Evolutionary conservation across 139 green algal genomes (phyloP).

Genomic region (Bryopsis sp.): DNA sequence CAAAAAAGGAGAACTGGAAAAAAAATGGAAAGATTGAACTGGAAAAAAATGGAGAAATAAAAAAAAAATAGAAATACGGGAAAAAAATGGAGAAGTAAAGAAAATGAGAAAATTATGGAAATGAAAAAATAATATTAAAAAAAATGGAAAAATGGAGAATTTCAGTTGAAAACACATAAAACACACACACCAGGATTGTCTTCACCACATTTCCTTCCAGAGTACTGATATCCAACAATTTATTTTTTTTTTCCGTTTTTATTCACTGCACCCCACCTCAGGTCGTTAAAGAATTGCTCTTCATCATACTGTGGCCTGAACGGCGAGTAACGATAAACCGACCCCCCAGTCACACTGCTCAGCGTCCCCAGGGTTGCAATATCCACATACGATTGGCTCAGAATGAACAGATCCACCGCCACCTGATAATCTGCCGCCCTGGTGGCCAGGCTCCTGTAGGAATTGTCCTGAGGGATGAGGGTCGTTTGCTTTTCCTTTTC

Average conservation of each 20-base stretch:
- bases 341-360: conserved; percentile 48
- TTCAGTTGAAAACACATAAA: conserved; percentile 17
- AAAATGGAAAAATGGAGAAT: too few species aligned
- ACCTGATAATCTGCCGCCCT: conserved; percentile 66
- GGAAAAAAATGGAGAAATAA: too few species aligned
- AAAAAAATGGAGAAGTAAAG: too few species aligned
- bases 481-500: conserved; percentile 51
- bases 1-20: too few species aligned
- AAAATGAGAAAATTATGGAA: too few species aligned
- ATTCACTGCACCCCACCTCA: too few species aligned
- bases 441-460: conserved; percentile 36
- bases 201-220: too few species aligned
- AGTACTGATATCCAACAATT: too few species aligned
- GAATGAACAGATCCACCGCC: conserved; percentile 61
- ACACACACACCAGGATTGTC: background rate
- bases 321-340: conserved; percentile 65
- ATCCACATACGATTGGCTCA: conserved; percentile 45
- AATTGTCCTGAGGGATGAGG: conserved; percentile 52
- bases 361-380: conserved; percentile 56
- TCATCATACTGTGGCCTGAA: conserved; percentile 57
- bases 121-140: too few species aligned
- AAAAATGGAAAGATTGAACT: too few species aligned
- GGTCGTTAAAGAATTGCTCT: conserved; percentile 41
- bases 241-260: too few species aligned
- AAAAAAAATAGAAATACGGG: too few species aligned